Percentiles rank a stretch among this genome's conserved stretches.
These are phyloP conservation scores for Parastagonospora nodorum DNA, from an alignment of 2,329 filamentous ascomycete genomes.

Conservation along the genomic window DNA sequence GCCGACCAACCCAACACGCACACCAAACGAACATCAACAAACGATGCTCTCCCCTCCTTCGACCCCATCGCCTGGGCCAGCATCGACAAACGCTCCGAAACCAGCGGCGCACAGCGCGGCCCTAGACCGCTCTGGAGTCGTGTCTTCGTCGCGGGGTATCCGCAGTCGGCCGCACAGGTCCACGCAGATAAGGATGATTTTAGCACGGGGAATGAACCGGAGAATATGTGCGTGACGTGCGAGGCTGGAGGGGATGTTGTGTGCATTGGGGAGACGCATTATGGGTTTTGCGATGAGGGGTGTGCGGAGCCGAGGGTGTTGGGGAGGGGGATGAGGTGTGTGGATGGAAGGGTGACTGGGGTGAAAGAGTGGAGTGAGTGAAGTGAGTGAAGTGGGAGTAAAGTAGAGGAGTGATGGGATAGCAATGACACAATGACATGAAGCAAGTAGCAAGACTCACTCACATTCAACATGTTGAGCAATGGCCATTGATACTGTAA, in stretches of 20 bases:
- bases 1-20: not conserved
- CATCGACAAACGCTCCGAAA: not conserved
- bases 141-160: not conserved
- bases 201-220: not conserved
- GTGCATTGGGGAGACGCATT: not conserved
- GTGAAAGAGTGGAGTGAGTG: not conserved
- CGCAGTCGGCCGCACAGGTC: not conserved
- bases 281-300: slow-evolving; percentile 1
- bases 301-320: not conserved
- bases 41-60: not conserved
- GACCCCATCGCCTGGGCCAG: slow-evolving; percentile 1
- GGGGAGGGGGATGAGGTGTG: not conserved
- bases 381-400: too few species aligned
- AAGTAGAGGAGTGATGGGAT: not conserved
- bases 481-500: too few species aligned
- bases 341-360: not conserved
- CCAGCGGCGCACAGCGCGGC: not conserved
- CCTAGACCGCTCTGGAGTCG: not conserved
- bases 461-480: too few species aligned
- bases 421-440: not conserved
- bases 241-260: not conserved
- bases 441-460: too few species aligned
- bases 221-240: not conserved
- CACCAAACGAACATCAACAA: not conserved
- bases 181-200: not conserved